Percentiles rank a stretch among this genome's conserved stretches.
Conservation (phyloP, 352 stramenopile genomes). For the Aphanomyces cochlioides region DNA sequence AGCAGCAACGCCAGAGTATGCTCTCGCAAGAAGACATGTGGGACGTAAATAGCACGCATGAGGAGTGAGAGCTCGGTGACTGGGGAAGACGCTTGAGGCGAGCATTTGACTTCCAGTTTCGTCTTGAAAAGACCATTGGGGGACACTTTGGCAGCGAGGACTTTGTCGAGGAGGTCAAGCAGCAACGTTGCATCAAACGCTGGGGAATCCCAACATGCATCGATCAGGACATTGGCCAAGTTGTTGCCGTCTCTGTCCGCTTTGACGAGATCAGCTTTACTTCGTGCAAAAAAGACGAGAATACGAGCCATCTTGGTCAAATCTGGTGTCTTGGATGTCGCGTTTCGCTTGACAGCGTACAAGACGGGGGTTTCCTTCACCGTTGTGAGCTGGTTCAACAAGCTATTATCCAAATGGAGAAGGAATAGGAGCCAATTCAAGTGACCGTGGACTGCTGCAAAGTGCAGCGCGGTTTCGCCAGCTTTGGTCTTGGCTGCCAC, state of each 20-base stretch:
- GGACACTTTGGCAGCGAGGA: neutral
- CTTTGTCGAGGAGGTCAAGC: neutral
- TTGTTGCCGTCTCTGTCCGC: neutral
- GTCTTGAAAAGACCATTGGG: conserved; percentile 11
- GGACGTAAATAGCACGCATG: conserved; percentile 45
- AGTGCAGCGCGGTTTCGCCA: conserved; percentile 57
- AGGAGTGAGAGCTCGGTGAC: conserved; percentile 37
- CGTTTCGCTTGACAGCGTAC: conserved; percentile 42
- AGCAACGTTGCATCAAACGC: neutral
- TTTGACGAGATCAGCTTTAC: conserved; percentile 40
- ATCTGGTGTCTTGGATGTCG: neutral
- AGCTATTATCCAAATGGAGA: conserved; percentile 48
- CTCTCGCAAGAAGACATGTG: conserved; percentile 36
- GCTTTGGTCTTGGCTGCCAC: conserved; percentile 35
- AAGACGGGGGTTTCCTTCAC: conserved; percentile 51
- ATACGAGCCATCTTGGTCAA: conserved; percentile 5
- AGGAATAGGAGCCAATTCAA: conserved; percentile 68
- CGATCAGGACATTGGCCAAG: neutral
- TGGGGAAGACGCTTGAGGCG: conserved; percentile 32
- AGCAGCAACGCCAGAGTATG: conserved; percentile 49
- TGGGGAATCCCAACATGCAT: neutral
- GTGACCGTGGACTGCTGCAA: conserved; percentile 50
- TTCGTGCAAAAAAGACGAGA: conserved; percentile 9
- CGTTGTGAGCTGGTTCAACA: conserved; percentile 43
- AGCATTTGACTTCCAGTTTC: conserved; percentile 22